phyloP scores from a whole-genome alignment of 2,329 filamentous ascomycete species.

The Madurella mycetomatis region DNA sequence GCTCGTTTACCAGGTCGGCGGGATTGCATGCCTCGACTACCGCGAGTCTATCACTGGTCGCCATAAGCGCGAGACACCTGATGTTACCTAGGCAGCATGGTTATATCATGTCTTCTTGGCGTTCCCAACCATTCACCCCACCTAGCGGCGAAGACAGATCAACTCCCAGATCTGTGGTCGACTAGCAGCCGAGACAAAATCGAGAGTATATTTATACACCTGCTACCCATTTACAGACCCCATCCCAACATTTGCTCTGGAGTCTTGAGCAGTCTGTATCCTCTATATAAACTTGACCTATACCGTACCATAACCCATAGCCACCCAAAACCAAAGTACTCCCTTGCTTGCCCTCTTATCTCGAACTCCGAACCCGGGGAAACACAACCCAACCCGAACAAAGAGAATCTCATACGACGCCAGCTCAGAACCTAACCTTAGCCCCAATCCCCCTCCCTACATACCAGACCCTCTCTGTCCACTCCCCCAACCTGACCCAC shows the following conservation, averaged over 20 bases:
- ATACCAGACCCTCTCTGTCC: slow-evolving; percentile 69
- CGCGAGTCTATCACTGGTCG: too few relatives aligned
- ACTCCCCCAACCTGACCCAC: slow-evolving; percentile 68
- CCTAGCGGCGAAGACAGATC: too few relatives aligned
- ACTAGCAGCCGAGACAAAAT: too few relatives aligned
- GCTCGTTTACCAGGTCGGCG: too few relatives aligned
- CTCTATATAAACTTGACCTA: background rate
- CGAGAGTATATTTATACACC: too few relatives aligned
- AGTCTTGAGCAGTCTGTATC: background rate
- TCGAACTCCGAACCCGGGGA: background rate
- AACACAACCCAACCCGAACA: background rate
- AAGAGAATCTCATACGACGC: background rate
- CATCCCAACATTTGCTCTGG: background rate
- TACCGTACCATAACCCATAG: background rate
- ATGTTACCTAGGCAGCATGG: too few relatives aligned
- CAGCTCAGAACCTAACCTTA: slow-evolving; percentile 47
- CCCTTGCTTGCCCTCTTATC: background rate
- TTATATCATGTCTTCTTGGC: too few relatives aligned
- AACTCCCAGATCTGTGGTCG: too few relatives aligned
- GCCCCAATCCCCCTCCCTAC: slow-evolving; percentile 66
- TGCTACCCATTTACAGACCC: background rate
- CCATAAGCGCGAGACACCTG: too few relatives aligned
- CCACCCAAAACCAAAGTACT: background rate
- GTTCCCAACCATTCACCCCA: too few relatives aligned
- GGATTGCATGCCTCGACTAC: too few relatives aligned